Conservation (phyloP, 2,329 filamentous ascomycete species). For the Didymella pinodella region DNA sequence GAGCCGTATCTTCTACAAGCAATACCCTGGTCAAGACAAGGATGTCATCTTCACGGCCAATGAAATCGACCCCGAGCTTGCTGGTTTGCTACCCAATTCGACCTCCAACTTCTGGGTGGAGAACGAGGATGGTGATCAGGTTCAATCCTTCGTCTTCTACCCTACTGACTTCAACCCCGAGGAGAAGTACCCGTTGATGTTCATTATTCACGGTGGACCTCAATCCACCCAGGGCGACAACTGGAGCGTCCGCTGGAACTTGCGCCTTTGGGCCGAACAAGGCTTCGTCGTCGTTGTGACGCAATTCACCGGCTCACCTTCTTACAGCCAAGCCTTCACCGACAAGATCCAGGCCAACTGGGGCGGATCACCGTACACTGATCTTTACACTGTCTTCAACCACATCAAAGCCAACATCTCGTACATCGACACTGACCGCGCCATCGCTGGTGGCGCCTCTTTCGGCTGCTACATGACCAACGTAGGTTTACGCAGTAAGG, state of each 20-base stretch:
- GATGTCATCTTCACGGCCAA: conserved; percentile 65
- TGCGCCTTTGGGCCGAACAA: conserved; percentile 83
- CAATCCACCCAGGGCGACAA: conserved; percentile 75
- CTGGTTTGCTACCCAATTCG: conserved; percentile 69
- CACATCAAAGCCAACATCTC: conserved; percentile 71
- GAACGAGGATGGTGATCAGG: conserved; percentile 64
- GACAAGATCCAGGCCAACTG: conserved; percentile 81
- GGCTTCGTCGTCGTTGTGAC: conserved; percentile 83
- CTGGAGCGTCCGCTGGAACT: conserved; percentile 86
- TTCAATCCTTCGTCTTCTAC: conserved; percentile 73
- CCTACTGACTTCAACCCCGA: conserved; percentile 69
- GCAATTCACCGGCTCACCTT: conserved; percentile 83
- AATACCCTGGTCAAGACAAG: conserved; percentile 42
- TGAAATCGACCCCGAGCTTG: conserved; percentile 69
- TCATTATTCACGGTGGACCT: conserved; percentile 84
- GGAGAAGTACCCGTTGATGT: conserved; percentile 79
- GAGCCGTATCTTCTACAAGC: conserved; percentile 45
- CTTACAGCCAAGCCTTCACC: conserved; percentile 79
- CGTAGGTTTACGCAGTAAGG: conserved; percentile 5
- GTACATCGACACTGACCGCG: conserved; percentile 73
- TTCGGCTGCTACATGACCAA: conserved; percentile 61
- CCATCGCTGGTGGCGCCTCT: conserved; percentile 74
- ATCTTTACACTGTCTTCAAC: conserved; percentile 80
- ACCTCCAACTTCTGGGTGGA: conserved; percentile 74
- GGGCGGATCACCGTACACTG: conserved; percentile 84